Evolutionary conservation across 169 alveolate genomes (phyloP), one percentile per base, ranked within the genome.

Genomic region (Plasmodium coatneyi): DNA sequence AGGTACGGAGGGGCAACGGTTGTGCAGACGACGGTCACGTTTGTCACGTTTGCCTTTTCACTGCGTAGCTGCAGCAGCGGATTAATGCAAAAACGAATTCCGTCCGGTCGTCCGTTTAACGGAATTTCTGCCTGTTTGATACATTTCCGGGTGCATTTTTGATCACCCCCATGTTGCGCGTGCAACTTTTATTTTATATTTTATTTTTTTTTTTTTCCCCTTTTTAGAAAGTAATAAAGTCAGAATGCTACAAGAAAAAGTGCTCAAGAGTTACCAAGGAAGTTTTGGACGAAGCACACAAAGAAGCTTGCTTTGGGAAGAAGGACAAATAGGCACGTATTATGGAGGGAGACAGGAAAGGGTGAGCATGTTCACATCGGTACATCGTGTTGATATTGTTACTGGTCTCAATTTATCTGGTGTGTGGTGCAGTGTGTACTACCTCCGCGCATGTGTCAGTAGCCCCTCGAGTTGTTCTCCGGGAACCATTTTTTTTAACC

Each of bases 181-280:
- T 66, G 36, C 76, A 66, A 0, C 76, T 0, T 5, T 66, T 22
- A 25, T 66, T 66, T 66, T 4, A 3, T 32, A 32, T 32, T 52
- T 0, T 72, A n/a, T 72, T 16, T 74, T 83, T 22, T 34, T 34
- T 3, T 46, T 84, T 34, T 54, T 19, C 36, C 46, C 60, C 79
- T 74, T 89, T 78, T 39, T 80, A 89, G 94, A 89, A 89, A 89
- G 56, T 89, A 28, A 71, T 89, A 0, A 89, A 89, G 28, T 89
- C 94, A 10, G 83, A 89, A 12, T 89, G 94, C 46, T 89, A 89
- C 82, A 80, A 60, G 82, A 89, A 89, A 66, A 89, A 70, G 71
- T 89, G 94, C 32, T 89, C 94, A 56, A 41, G 56, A 36, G 94
- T 71, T n/a, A 89, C 94, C 36, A 89, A 89, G 70, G 94, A 79